phyloP scores from a whole-genome alignment of 2,329 filamentous ascomycete species.

The Fusarium subtropicale region DNA sequence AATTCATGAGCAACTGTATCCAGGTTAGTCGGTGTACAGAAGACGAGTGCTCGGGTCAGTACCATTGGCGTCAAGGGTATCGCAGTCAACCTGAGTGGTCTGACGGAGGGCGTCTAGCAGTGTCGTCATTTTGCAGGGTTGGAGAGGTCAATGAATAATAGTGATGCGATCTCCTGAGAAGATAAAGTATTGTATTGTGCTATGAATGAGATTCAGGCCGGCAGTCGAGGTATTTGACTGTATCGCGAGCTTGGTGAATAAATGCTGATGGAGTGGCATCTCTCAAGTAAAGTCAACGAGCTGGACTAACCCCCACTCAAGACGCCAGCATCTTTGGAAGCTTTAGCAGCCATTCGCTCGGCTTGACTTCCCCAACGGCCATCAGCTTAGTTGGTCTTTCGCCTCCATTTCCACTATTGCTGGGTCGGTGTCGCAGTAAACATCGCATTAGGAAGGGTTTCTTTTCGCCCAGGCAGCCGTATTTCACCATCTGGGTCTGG shows the following conservation, averaged over 20 bases:
- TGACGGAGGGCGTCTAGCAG: constrained; percentile 47
- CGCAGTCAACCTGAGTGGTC: constrained; percentile 50
- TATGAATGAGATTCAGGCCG: not conserved
- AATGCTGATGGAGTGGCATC: constrained; percentile 4
- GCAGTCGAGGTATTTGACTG: constrained; percentile 9
- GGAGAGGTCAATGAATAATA: not conserved
- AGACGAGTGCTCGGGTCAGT: not conserved
- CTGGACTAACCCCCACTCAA: constrained; percentile 19
- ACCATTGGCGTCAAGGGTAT: constrained; percentile 53
- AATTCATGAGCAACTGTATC: constrained; percentile 48
- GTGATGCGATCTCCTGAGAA: too few relatives aligned
- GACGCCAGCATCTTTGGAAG: constrained; percentile 17
- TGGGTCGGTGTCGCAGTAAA: constrained; percentile 31
- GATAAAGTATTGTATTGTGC: not conserved
- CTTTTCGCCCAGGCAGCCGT: constrained; percentile 20
- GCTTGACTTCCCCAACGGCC: constrained; percentile 32
- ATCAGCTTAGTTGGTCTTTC: constrained; percentile 3
- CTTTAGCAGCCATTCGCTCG: constrained; percentile 28
- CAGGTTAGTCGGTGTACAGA: constrained; percentile 16
- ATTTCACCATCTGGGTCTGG: constrained; percentile 11
- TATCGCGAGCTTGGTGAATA: not conserved
- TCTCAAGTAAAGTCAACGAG: constrained; percentile 11
- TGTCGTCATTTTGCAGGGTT: constrained; percentile 39
- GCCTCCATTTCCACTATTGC: constrained; percentile 27
- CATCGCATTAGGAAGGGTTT: not conserved